A percentile compares a stretch with the other conserved stretches of the same genome.
These are phyloP conservation scores for Globisporangium polare DNA, from an alignment of 352 stramenopile species.

Conservation along the genomic window DNA sequence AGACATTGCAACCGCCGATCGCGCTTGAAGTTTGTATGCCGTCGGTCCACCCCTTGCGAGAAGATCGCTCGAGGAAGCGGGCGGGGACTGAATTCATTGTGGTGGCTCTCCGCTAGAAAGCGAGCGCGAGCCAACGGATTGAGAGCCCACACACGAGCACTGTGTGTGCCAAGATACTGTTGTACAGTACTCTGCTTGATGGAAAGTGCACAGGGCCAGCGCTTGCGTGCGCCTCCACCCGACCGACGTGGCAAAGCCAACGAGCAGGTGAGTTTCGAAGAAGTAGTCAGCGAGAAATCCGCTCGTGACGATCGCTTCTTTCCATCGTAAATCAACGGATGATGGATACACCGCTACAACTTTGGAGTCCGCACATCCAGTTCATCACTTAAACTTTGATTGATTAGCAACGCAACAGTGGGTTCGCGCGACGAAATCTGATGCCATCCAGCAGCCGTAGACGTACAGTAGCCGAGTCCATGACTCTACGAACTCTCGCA, in stretches of 20 bases:
- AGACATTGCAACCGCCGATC: background rate
- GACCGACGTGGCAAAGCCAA: background rate
- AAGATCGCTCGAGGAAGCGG: background rate
- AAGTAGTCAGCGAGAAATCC: background rate
- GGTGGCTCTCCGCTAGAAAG: too few relatives aligned
- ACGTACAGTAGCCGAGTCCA: background rate
- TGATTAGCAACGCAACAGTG: background rate
- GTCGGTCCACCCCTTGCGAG: background rate
- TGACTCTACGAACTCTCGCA: too few relatives aligned
- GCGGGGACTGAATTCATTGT: too few relatives aligned
- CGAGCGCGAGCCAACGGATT: background rate
- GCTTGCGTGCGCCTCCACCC: background rate
- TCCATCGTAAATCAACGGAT: background rate
- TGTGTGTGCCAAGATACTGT: background rate
- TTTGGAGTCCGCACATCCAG: background rate
- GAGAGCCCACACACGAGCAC: background rate
- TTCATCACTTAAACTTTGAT: slow-evolving; percentile 4
- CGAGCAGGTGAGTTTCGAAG: background rate
- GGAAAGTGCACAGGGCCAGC: too few relatives aligned
- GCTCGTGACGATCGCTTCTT: background rate
- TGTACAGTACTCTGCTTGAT: background rate
- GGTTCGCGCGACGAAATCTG: background rate
- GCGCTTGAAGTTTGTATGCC: background rate
- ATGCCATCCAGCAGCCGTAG: background rate
- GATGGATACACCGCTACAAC: background rate